Base-by-base conservation (phyloP, 257 asterid species). In the Paulownia fortunei region DNA sequence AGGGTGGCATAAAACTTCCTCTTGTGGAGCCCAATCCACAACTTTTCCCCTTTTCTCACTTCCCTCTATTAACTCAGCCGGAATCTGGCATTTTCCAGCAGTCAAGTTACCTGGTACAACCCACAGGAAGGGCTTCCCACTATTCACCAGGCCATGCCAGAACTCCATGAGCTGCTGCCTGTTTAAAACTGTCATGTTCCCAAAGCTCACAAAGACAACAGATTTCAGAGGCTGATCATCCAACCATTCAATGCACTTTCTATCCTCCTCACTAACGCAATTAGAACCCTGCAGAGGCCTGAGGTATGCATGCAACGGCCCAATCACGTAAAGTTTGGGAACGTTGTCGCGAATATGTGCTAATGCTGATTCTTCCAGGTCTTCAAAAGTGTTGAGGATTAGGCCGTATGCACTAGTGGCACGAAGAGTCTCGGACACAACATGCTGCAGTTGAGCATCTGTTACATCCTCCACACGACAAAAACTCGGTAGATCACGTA, bases 21-120 rank as follows among this genome's bases (percentile, higher is more conserved):
- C 77, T n/a, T 73, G 86, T 44, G 86, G 86, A 2, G 86, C 82
- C 86, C 86, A 78, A 58, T 72, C 73, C 73, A 82, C 82, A 49
- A 77, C 73, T 52, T 59, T 73, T 8, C 86, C 86, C 39, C 73
- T 73, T 66, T 72, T 24, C 66, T 56, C 72, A 5, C 76, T 76
- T 3, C 78, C 84, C 51, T 80, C 79, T 21, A 30, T 36, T 4
- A 76, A 54, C 49, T 70, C 82, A 3, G 36, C 58, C 3, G 74
- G 72, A 73, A 80, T 32, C 46, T 73, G 18, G 1, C 47, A 37
- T 56, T 74, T 55, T 10, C 60, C 68, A 3, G 30, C 49, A 2
- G 49, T 34, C 16, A 76, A 44, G 19, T 79, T 72, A 8, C 46
- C 54, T 0, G 80, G 82, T 34, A 77, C 74, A 3, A 76, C 87